phyloP scores from a whole-genome alignment of 2,329 filamentous ascomycete genomes.

The Colletotrichum tropicicola region DNA sequence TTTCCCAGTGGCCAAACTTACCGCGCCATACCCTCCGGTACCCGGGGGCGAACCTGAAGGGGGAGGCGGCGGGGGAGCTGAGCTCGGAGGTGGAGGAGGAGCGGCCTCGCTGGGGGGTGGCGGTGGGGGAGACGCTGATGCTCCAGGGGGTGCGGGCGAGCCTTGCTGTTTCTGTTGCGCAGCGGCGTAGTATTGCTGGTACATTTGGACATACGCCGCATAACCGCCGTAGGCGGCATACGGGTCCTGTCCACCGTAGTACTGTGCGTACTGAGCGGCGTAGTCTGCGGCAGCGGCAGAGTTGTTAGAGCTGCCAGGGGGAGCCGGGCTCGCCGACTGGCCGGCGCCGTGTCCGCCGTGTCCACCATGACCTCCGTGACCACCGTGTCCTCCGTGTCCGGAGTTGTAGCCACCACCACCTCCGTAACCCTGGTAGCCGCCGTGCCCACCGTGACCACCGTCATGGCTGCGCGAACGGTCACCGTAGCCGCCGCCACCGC shows the following conservation, averaged over 20 bases:
- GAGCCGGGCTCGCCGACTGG: constrained; percentile 36
- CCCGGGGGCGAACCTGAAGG: constrained; percentile 60
- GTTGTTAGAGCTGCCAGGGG: constrained; percentile 43
- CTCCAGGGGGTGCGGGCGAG: constrained; percentile 55
- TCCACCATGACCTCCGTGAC: constrained; percentile 47
- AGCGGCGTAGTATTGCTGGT: constrained; percentile 74
- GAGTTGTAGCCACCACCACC: constrained; percentile 26
- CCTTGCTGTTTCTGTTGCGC: constrained; percentile 59
- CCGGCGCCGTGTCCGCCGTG: constrained; percentile 30
- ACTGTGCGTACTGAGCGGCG: constrained; percentile 83
- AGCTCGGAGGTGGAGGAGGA: constrained; percentile 66
- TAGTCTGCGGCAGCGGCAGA: constrained; percentile 65
- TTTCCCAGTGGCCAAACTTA: constrained; percentile 53
- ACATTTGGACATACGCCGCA: constrained; percentile 77
- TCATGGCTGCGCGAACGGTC: constrained; percentile 49
- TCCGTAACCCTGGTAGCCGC: constrained; percentile 46
- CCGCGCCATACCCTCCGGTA: constrained; percentile 68
- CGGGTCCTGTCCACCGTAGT: constrained; percentile 80
- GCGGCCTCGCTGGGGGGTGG: constrained; percentile 68
- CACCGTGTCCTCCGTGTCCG: constrained; percentile 43
- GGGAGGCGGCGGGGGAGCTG: constrained; percentile 62
- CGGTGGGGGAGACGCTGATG: constrained; percentile 62
- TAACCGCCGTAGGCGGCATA: constrained; percentile 94
- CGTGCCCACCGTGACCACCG: constrained; percentile 47
- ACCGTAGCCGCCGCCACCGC: constrained; percentile 57